Evolutionary conservation across 2,329 filamentous ascomycete genomes (phyloP).

Genomic region (Epichloe typhina): DNA sequence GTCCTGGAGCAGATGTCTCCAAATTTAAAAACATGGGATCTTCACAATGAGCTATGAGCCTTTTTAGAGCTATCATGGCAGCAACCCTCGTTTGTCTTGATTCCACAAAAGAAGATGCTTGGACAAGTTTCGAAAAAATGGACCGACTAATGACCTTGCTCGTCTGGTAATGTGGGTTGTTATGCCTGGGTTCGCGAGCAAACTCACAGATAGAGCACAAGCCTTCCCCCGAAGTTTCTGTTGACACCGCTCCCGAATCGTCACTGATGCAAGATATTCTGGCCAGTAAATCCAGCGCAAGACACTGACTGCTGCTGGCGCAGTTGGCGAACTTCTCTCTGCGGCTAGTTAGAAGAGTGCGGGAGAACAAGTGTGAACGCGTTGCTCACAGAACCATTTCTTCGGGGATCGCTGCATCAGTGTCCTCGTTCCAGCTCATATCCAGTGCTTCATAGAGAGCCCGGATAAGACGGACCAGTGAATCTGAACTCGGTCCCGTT

Average conservation of each 20-base stretch:
- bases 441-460: slow-evolving; percentile 18
- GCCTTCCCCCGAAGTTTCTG: background rate
- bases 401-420: slow-evolving; percentile 17
- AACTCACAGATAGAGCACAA: slow-evolving; percentile 17
- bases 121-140: slow-evolving; percentile 30
- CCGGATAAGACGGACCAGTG: slow-evolving; percentile 10
- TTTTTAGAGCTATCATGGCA: slow-evolving; percentile 58
- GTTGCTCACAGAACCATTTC: slow-evolving; percentile 33
- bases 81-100: slow-evolving; percentile 51
- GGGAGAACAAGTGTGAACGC: background rate
- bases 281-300: slow-evolving; percentile 41
- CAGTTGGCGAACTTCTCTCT: slow-evolving; percentile 32
- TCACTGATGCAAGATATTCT: slow-evolving; percentile 25
- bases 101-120: slow-evolving; percentile 31
- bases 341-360: slow-evolving; percentile 9
- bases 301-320: slow-evolving; percentile 35
- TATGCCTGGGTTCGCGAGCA: background rate
- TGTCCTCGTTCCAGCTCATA: slow-evolving; percentile 8
- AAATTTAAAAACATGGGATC: slow-evolving; percentile 50
- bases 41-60: slow-evolving; percentile 53
- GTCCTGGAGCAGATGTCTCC: slow-evolving; percentile 52
- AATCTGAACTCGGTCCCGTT: slow-evolving; percentile 7
- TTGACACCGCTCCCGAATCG: background rate
- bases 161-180: slow-evolving; percentile 2
- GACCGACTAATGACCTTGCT: slow-evolving; percentile 26